A percentile compares a stretch with the other conserved stretches of the same genome.
Evolutionary conservation across 192 early-diverging fungal genomes (phyloP).

Genomic region (Gamsiella multidivaricata): DNA sequence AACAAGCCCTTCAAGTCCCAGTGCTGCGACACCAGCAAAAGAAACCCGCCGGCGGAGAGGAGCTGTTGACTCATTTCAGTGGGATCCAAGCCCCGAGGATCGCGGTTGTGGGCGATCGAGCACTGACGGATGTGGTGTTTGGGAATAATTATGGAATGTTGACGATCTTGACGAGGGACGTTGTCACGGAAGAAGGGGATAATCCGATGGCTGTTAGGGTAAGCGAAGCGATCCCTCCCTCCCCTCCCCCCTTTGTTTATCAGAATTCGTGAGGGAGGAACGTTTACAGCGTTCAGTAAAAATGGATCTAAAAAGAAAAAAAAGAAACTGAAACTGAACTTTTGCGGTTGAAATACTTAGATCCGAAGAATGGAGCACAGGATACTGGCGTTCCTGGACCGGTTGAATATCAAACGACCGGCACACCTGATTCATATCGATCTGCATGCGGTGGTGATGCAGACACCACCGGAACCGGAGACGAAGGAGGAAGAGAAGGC

Average conservation of each 20-base stretch:
- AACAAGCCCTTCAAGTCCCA: conserved; percentile 9
- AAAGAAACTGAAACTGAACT: too few species aligned
- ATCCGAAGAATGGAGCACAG: conserved; percentile 45
- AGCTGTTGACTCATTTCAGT: conserved; percentile 64
- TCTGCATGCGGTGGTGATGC: conserved; percentile 8
- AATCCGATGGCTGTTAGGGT: conserved; percentile 75
- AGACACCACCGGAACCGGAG: conserved; percentile 3
- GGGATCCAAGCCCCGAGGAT: conserved; percentile 57
- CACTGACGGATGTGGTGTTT: conserved; percentile 88
- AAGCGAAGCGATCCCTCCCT: background rate
- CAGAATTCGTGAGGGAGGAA: too few species aligned
- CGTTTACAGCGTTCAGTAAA: too few species aligned
- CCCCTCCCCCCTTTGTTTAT: background rate
- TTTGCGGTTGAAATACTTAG: too few species aligned
- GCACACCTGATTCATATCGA: conserved; percentile 30
- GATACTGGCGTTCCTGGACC: conserved; percentile 26
- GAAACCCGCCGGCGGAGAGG: conserved; percentile 83
- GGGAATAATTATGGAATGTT: conserved; percentile 81
- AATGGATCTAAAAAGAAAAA: background rate
- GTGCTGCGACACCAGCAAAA: conserved; percentile 56
- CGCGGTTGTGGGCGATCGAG: conserved; percentile 88
- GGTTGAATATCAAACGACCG: conserved; percentile 23
- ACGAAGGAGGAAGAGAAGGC: conserved; percentile 21
- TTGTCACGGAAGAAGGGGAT: conserved; percentile 81
- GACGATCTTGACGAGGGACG: conserved; percentile 74